Conservation (phyloP, 768 basidiomycete genomes). For the Xerocomellus chrysenteron region DNA sequence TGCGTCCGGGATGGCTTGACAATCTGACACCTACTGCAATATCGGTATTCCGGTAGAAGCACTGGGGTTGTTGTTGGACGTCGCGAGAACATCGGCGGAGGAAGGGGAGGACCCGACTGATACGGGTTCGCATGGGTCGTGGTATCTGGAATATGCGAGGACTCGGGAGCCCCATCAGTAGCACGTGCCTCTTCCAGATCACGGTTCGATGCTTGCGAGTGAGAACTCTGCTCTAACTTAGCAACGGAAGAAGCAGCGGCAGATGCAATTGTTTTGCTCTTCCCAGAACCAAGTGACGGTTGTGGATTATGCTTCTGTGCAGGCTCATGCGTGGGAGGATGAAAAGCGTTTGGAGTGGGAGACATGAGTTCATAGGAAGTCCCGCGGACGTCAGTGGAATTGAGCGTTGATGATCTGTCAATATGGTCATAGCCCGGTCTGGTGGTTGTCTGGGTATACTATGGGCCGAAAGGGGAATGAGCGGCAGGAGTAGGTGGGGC, state of each 20-base stretch:
- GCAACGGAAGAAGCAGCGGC: conserved; percentile 12
- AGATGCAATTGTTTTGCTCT: conserved; percentile 12
- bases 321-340: conserved; percentile 15
- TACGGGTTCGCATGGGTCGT: conserved; percentile 11
- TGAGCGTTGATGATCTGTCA: conserved; percentile 21
- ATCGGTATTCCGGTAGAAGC: conserved; percentile 62
- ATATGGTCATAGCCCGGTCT: conserved; percentile 22
- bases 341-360: conserved; percentile 12
- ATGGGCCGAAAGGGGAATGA: conserved; percentile 6
- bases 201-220: conserved; percentile 19
- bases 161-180: conserved; percentile 10
- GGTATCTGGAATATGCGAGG: conserved; percentile 4
- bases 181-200: conserved; percentile 21
- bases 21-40: conserved; percentile 61
- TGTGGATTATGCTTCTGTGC: conserved; percentile 12
- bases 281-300: conserved; percentile 26
- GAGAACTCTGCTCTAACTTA: conserved; percentile 10
- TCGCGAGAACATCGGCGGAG: conserved; percentile 23
- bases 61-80: conserved; percentile 44
- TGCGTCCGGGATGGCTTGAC: conserved; percentile 76
- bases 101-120: conserved; percentile 3
- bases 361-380: conserved; percentile 28
- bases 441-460: conserved; percentile 26
- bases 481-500: neutral
- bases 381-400: conserved; percentile 27